phyloP scores from a whole-genome alignment of 129 eudicot genomes.

The Flaveria robusta region DNA sequence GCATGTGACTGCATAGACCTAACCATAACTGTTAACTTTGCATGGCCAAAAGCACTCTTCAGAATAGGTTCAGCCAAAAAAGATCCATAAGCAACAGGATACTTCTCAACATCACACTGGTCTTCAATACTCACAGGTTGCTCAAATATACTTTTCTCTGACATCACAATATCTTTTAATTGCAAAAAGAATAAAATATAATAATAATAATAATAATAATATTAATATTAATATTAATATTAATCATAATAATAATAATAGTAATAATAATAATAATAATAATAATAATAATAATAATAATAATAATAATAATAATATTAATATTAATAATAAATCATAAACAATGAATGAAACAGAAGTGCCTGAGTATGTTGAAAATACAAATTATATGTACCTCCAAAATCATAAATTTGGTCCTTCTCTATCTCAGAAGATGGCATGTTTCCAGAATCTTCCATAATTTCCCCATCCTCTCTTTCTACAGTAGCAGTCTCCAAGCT shows the following conservation, averaged over 20 bases:
- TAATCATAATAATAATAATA: too few species aligned
- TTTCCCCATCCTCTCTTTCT: slow-evolving; percentile 44
- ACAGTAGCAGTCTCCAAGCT: slow-evolving; percentile 24
- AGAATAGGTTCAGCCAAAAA: slow-evolving; percentile 36
- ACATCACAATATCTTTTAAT: slow-evolving; percentile 32
- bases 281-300: too few species aligned
- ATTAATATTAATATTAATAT: too few species aligned
- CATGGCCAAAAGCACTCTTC: slow-evolving; percentile 47
- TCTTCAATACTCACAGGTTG: slow-evolving; percentile 33
- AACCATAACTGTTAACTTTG: slow-evolving; percentile 27
- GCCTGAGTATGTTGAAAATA: slow-evolving; percentile 9
- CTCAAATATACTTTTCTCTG: slow-evolving; percentile 31
- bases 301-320: too few species aligned
- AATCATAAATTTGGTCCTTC: slow-evolving; percentile 32
- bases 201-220: too few species aligned
- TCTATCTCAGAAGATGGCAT: slow-evolving; percentile 26
- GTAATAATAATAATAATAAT: too few species aligned
- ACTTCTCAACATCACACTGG: slow-evolving; percentile 24
- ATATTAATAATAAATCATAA: not conserved
- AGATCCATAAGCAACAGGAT: slow-evolving; percentile 31
- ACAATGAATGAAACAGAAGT: not conserved
- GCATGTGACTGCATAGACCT: slow-evolving; percentile 25
- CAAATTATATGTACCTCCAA: slow-evolving; percentile 42
- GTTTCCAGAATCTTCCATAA: slow-evolving; percentile 30
- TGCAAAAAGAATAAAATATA: too few species aligned